Evolutionary conservation across 1,139 yeast genomes (phyloP).

Genomic region (Geotrichum carabidarum): DNA sequence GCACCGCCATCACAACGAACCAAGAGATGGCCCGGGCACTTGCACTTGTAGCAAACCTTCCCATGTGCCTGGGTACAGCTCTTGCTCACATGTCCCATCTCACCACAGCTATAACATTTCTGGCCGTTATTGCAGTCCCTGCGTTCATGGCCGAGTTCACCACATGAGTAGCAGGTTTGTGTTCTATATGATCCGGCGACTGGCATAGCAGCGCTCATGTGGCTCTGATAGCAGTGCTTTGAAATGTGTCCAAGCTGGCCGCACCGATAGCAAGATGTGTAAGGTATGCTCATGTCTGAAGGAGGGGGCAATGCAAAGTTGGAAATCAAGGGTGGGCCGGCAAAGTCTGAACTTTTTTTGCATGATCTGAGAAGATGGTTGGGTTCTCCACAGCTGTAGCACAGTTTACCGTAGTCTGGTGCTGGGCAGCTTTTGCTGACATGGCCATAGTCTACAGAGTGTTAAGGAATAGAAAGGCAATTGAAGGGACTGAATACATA

Average conservation of each 20-base stretch:
- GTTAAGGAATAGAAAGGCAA: neutral
- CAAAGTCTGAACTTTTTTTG: conserved; percentile 9
- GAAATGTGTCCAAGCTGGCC: conserved; percentile 93
- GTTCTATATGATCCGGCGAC: conserved; percentile 44
- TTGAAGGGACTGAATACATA: conserved; percentile 19
- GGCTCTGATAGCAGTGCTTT: conserved; percentile 51
- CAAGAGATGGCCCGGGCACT: conserved; percentile 85
- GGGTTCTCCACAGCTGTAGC: conserved; percentile 81
- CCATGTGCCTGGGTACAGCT: conserved; percentile 62
- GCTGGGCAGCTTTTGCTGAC: conserved; percentile 69
- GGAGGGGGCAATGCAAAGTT: neutral
- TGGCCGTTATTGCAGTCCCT: conserved; percentile 38
- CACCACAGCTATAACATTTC: conserved; percentile 91
- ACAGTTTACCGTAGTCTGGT: conserved; percentile 40
- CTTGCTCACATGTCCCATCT: conserved; percentile 80
- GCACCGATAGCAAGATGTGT: conserved; percentile 77
- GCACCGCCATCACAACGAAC: conserved; percentile 51
- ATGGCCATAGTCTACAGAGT: conserved; percentile 49
- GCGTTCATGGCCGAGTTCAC: conserved; percentile 68
- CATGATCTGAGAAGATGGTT: conserved; percentile 50
- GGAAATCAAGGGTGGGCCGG: neutral
- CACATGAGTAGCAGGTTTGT: conserved; percentile 83
- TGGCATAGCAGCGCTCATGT: conserved; percentile 35
- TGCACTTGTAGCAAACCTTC: conserved; percentile 87
- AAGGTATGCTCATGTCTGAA: neutral